Base-by-base conservation (phyloP, 768 basidiomycete genomes). In the Boletus rex-veris region DNA sequence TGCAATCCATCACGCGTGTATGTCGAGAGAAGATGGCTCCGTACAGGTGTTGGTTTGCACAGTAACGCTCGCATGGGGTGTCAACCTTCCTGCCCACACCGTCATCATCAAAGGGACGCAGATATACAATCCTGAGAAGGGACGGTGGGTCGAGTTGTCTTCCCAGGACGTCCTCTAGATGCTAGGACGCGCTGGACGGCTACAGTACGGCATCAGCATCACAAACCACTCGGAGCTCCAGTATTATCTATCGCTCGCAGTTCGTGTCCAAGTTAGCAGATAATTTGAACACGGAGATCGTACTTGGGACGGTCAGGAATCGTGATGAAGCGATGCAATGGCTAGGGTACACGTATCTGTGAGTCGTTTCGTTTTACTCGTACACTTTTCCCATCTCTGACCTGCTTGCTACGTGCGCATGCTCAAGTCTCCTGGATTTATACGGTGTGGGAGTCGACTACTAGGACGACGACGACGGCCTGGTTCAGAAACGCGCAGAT, bases 121-220 rank as follows among this genome's bases (percentile, higher is more conserved):
- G 73, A 95, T 98, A 57, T 99, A 98, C 74, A 98, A 97, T 70
- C 97, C 97, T 0, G 95, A 97, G 73, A 97, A 98, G 73, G 97
- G 97, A 19, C 85, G 90, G 5, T 99, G 97, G 97, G 88, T 90
- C 5, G 97, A 98, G 69, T 74, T 98, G 7, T 95, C 92, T 1
- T 85, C 88, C 1, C 97, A 98, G 71, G 97, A 98, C 66, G 94
- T 98, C 1, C 75, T 99, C 6, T 97, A 99, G 73, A 98, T 99
- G 97, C 85, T 98, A 3, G 97, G 97, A 45, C 87, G 95, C 62
- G 97, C 97, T 4, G 97, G 97, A 65, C 84, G 96, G 48, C 97
- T 96, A 12, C 95, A 98, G 69, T 98, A 88, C 72, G 96, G 97
- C 64, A 97, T 99, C 71, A 98, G 98, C 73, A 98, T 98, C 73